Evolutionary conservation across 179 eudicot species (phyloP), one percentile per base, ranked within the genome.

Genomic region (Drosera spatulata): DNA sequence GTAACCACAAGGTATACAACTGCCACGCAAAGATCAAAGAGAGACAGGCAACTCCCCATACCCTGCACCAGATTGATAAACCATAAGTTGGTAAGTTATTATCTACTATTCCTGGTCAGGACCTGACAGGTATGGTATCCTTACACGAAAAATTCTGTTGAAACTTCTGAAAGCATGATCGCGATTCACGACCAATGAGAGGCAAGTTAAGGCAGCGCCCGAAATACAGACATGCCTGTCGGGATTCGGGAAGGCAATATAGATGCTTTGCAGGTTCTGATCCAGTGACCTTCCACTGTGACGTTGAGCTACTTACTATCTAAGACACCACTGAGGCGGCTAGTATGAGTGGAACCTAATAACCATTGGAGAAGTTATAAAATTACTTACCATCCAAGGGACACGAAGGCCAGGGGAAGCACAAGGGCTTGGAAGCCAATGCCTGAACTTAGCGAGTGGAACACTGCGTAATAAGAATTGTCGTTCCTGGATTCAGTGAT

Each of bases 401-500:
- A 41, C 45, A 72, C 40, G 67, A 85, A 85, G 55, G 96, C 96
- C 46, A 81, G 63, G 33, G 96, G 96, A 61, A 88, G 87, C 47
- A 83, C 37, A 63, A 88, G 93, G 1, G 89, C 89, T 67, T 88
- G 96, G 33, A 85, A 69, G 55, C 93, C 96, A 38, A 88, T 81
- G 3, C 89, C 96, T 0, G 96, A 79, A 64, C 76, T 67, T 2
- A 88, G 78, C 0, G 82, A 72, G 54, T 88, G 96, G 65, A 83
- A 88, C 9, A 93, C 93, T 1, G 96, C 87, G 55, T 85, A 85
- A 50, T 55, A 83, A 0, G 87, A 79, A 60, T 87, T 87, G 3
- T 91, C 95, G 48, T 80, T 85, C 39, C 88, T 72, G 0, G 95
- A 84, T 61, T 87, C 87, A 2, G 93, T 88, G 15, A 88, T 85